Conservation (phyloP, 2,329 filamentous ascomycete species). For the Botrytis cinerea region DNA sequence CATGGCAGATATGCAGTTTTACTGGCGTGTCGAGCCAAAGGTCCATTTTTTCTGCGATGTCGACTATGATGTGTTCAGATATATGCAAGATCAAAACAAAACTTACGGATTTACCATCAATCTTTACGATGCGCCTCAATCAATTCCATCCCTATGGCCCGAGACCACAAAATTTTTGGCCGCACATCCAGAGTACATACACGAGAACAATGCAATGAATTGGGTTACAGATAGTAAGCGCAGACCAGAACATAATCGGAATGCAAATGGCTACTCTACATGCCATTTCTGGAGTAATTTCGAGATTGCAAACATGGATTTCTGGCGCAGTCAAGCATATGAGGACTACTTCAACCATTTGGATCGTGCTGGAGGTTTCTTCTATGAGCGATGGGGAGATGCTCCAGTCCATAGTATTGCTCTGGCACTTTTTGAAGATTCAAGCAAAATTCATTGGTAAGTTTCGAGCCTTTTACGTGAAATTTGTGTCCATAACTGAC, state of each 20-base stretch:
- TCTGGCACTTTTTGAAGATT: conserved; percentile 87
- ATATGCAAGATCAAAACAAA: conserved; percentile 98
- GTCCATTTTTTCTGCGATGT: conserved; percentile 99
- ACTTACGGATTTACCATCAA: conserved; percentile 99
- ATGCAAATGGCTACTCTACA: conserved; percentile 91
- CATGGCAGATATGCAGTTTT: conserved; percentile 79
- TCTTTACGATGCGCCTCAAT: conserved; percentile 87
- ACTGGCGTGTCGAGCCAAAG: conserved; percentile 98
- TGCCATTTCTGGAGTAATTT: conserved; percentile 99
- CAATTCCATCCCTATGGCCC: conserved; percentile 89
- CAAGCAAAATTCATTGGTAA: conserved; percentile 88
- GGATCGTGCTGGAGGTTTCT: conserved; percentile 93
- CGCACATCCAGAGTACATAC: conserved; percentile 77
- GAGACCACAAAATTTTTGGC: conserved; percentile 89
- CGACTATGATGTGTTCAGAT: conserved; percentile 97
- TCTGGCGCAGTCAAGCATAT: conserved; percentile 88
- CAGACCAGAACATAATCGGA: conserved; percentile 75
- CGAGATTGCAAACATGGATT: conserved; percentile 89
- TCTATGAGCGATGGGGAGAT: conserved; percentile 98
- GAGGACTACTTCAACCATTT: conserved; percentile 96
- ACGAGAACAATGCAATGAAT: conserved; percentile 79
- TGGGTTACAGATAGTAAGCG: conserved; percentile 81
- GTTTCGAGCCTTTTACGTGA: conserved; percentile 37
- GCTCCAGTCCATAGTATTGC: conserved; percentile 96
- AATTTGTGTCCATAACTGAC: conserved; percentile 20